phyloP scores from a whole-genome alignment of 1,139 yeast genomes.

The Protomyces inundatus region DNA sequence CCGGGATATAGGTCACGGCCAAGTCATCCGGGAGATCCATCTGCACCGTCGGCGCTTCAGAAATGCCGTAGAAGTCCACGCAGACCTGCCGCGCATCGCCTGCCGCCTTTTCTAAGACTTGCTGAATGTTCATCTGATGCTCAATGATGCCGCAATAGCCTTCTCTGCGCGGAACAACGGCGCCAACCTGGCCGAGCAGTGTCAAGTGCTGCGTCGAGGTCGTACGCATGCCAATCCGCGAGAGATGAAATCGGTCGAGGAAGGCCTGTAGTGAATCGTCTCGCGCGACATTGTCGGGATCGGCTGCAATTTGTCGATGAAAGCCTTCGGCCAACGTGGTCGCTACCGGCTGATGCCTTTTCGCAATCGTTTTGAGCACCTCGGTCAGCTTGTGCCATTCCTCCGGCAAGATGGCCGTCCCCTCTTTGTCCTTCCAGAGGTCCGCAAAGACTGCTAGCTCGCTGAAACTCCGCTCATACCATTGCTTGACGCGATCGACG shows the following conservation, averaged over 20 bases:
- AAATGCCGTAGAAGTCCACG: constrained; percentile 77
- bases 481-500: constrained; percentile 67
- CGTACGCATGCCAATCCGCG: constrained; percentile 83
- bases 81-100: constrained; percentile 83
- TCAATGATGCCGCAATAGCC: constrained; percentile 81
- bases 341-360: constrained; percentile 22
- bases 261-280: constrained; percentile 61
- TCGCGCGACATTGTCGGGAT: constrained; percentile 33
- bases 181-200: constrained; percentile 76
- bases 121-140: constrained; percentile 70
- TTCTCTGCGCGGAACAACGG: constrained; percentile 55
- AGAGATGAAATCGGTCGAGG: constrained; percentile 76
- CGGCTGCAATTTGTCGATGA: constrained; percentile 71
- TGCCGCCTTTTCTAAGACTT: constrained; percentile 75
- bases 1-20: constrained; percentile 81
- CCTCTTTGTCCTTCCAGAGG: background rate
- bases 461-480: constrained; percentile 89
- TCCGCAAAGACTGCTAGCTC: constrained; percentile 11
- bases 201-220: constrained; percentile 17
- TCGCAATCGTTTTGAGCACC: constrained; percentile 10
- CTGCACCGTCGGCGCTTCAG: constrained; percentile 75
- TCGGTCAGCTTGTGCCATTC: constrained; percentile 11
- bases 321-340: constrained; percentile 23
- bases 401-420: background rate
- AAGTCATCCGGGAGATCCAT: constrained; percentile 66